Base-by-base conservation (phyloP, 2,329 filamentous ascomycete genomes). In the Fusarium sp. region DNA sequence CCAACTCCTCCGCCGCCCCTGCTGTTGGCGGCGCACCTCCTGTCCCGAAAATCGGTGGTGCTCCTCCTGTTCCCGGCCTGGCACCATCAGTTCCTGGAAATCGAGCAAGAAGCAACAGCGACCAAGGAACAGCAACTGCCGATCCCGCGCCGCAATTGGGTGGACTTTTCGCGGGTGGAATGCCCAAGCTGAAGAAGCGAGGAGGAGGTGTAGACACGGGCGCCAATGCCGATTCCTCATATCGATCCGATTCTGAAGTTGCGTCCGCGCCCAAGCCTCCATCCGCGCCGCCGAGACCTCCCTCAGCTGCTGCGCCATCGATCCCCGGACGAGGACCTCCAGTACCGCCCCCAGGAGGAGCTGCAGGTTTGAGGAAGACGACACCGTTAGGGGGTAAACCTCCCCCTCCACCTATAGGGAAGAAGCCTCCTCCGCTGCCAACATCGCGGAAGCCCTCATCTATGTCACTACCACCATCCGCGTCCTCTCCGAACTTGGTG, bases 181-280 rank as follows among this genome's bases (percentile, higher is more conserved):
- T 98, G 88, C 96, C 96, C 4, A 98, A 98, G 82, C 79, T 99
- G 76, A 92, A 93, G 79, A 98, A 97, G 83, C 87, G 90, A 6
- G 92, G 90, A 5, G 92, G 93, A 59, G 94, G 93, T 49, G 84
- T 95, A 63, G 87, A 93, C 79, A 95, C 92, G 2, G 92, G 85
- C 59, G 81, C 81, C 11, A 78, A 74, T 41, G 62, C 75, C 67
- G 89, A 89, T 69, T 88, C 93, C 32, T 89, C 93, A 64, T 95
- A 95, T 77, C 82, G 91, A 55, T 94, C 93, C 63, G 94, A 97
- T 77, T 89, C 92, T n/a, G 79, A 80, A 63, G 72, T 72, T 27
- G 62, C 65, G n/a, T 78, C 78, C 32, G 87, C 88, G 23, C 71
- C 72, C 11, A 87, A 83, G 75, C 86, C 85, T 42, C 90, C 92